Percentiles rank a stretch among this genome's conserved stretches.
Conservation (phyloP, 2,329 filamentous ascomycete species). For the Botryotinia globosa region DNA sequence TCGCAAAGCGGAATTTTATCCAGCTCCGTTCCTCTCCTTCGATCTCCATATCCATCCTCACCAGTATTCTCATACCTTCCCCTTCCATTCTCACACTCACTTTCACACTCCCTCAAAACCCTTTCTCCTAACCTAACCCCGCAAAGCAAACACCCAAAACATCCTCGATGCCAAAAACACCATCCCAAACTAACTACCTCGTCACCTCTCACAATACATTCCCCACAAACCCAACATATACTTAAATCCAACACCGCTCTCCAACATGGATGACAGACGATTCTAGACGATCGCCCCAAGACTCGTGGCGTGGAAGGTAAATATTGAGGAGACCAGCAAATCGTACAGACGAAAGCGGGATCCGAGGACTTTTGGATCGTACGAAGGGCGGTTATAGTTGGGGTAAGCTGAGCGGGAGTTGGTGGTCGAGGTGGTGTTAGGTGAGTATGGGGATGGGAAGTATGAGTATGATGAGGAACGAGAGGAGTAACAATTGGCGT, state of each 20-base stretch:
- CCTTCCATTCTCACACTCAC: neutral
- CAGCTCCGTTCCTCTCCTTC: constrained; percentile 43
- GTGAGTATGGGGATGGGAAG: neutral
- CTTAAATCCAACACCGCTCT: constrained; percentile 50
- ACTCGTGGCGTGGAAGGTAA: constrained; percentile 39
- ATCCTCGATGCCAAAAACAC: constrained; percentile 58
- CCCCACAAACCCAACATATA: constrained; percentile 57
- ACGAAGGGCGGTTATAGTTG: neutral
- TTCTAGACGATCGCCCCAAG: constrained; percentile 48
- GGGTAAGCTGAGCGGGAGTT: neutral
- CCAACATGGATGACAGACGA: constrained; percentile 50
- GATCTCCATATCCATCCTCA: constrained; percentile 8
- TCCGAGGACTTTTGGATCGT: constrained; percentile 10
- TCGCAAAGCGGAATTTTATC: constrained; percentile 49
- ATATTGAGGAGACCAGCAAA: constrained; percentile 49
- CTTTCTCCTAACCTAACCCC: constrained; percentile 41
- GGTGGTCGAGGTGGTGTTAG: neutral
- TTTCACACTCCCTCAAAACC: constrained; percentile 2
- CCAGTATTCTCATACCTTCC: neutral
- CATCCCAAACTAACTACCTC: constrained; percentile 58
- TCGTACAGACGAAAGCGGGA: constrained; percentile 52
- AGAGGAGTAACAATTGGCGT: neutral
- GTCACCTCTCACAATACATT: constrained; percentile 51
- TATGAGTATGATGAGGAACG: neutral
- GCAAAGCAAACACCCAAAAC: constrained; percentile 56